Percentiles rank a stretch among this genome's conserved stretches.
phyloP scores from a whole-genome alignment of 2,329 filamentous ascomycete species.

The Pseudocercospora pini-densiflorae region DNA sequence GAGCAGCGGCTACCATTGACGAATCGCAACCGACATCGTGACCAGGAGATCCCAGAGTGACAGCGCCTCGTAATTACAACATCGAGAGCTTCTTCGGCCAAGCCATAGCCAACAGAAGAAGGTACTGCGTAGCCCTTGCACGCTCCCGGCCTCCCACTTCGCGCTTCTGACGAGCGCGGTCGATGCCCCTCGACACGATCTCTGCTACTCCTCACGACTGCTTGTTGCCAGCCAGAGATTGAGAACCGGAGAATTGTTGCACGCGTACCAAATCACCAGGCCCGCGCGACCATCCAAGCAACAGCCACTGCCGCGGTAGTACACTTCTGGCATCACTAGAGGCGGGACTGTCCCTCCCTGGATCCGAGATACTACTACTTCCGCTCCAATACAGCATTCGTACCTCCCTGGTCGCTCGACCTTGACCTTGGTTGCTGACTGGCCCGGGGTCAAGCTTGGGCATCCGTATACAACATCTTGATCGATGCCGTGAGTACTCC shows the following conservation, averaged over 20 bases:
- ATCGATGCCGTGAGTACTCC: slow-evolving; percentile 33
- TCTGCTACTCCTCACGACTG: background rate
- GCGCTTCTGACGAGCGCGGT: background rate
- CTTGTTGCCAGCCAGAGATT: background rate
- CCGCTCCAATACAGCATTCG: slow-evolving; percentile 20
- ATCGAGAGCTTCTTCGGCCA: slow-evolving; percentile 12
- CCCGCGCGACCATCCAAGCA: slow-evolving; percentile 15
- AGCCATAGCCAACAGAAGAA: slow-evolving; percentile 3
- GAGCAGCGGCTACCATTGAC: slow-evolving; percentile 3
- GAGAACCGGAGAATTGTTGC: slow-evolving; percentile 17
- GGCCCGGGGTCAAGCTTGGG: slow-evolving; percentile 28
- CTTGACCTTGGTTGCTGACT: slow-evolving; percentile 31
- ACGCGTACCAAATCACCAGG: slow-evolving; percentile 8
- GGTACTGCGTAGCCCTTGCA: background rate
- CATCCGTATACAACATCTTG: slow-evolving; percentile 23
- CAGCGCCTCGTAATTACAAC: slow-evolving; percentile 23
- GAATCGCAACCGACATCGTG: slow-evolving; percentile 2
- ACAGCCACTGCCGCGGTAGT: slow-evolving; percentile 20
- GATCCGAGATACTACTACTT: slow-evolving; percentile 1
- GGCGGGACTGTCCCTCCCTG: slow-evolving; percentile 24
- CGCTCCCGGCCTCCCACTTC: background rate
- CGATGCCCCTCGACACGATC: slow-evolving; percentile 8
- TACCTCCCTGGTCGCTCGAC: slow-evolving; percentile 24
- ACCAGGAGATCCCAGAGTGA: slow-evolving; percentile 16
- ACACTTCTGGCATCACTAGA: slow-evolving; percentile 19